Evolutionary conservation across 139 green algal species (phyloP).

Genomic region (Micromonas commoda): DNA sequence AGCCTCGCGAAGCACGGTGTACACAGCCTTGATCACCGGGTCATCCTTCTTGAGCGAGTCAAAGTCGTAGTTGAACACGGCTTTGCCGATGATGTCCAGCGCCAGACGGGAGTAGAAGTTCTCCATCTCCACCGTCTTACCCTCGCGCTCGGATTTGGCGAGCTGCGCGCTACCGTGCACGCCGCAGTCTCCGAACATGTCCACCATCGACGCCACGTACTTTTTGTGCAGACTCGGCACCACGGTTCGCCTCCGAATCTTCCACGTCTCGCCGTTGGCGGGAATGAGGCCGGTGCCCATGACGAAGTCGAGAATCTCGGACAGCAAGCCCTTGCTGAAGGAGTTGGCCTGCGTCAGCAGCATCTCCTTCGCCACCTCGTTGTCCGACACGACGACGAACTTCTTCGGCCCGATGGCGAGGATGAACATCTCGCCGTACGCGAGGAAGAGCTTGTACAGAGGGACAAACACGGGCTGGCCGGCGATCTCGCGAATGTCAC

Average conservation of each 20-base stretch:
- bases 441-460: conserved; percentile 81
- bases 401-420: conserved; percentile 90
- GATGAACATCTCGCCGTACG: conserved; percentile 75
- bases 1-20: conserved; percentile 81
- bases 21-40: conserved; percentile 90
- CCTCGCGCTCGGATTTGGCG: conserved; percentile 34
- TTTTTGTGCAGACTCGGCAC: conserved; percentile 77
- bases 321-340: conserved; percentile 80
- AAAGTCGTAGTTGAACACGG: conserved; percentile 99
- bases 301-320: conserved; percentile 90
- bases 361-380: conserved; percentile 65
- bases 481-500: conserved; percentile 24
- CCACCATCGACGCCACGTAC: conserved; percentile 45
- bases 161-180: conserved; percentile 56
- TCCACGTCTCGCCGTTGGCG: conserved; percentile 66
- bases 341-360: conserved; percentile 74
- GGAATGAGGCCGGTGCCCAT: conserved; percentile 90
- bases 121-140: conserved; percentile 76
- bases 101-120: conserved; percentile 87
- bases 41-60: conserved; percentile 80
- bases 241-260: conserved; percentile 55
- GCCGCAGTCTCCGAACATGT: conserved; percentile 82
- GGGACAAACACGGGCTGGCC: conserved; percentile 83
- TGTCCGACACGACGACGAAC: conserved; percentile 91
- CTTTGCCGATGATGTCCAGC: conserved; percentile 97